phyloP scores from a whole-genome alignment of 345 rosid genomes.

The Eucalyptus erythrocorys region DNA sequence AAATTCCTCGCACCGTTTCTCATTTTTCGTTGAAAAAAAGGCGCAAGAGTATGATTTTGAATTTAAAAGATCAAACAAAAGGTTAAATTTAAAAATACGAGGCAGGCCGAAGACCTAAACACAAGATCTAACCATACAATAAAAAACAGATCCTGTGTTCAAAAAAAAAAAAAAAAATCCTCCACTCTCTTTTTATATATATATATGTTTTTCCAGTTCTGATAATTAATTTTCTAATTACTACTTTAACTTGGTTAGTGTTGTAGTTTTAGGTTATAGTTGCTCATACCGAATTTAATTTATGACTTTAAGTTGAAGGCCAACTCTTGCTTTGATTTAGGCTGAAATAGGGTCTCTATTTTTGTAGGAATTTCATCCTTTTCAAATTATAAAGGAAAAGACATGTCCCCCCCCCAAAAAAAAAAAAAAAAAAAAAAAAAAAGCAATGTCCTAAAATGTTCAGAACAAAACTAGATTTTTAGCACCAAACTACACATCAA shows the following conservation, averaged over 20 bases:
- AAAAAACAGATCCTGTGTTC: not conserved
- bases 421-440: too few species aligned
- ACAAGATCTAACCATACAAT: not conserved
- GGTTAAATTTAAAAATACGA: not conserved
- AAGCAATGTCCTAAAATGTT: not conserved
- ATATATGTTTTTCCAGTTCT: not conserved
- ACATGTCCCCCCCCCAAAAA: too few species aligned
- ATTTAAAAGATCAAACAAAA: too few species aligned
- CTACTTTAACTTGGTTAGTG: not conserved
- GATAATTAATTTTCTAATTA: not conserved
- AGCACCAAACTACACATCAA: not conserved
- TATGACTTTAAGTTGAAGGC: not conserved
- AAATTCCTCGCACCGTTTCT: too few species aligned
- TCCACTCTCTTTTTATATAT: not conserved
- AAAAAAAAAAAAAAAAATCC: too few species aligned
- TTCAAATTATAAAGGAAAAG: not conserved
- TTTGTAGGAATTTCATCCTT: not conserved
- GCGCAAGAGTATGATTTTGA: too few species aligned
- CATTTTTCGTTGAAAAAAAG: too few species aligned
- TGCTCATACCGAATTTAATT: not conserved
- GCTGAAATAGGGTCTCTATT: not conserved
- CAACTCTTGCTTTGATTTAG: not conserved
- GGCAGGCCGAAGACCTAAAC: not conserved
- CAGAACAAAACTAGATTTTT: not conserved
- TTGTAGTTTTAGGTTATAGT: not conserved